Evolutionary conservation across 306 rosid genomes (phyloP), one percentile per base, ranked within the genome.

Genomic region (Pterocarpus macrocarpus): DNA sequence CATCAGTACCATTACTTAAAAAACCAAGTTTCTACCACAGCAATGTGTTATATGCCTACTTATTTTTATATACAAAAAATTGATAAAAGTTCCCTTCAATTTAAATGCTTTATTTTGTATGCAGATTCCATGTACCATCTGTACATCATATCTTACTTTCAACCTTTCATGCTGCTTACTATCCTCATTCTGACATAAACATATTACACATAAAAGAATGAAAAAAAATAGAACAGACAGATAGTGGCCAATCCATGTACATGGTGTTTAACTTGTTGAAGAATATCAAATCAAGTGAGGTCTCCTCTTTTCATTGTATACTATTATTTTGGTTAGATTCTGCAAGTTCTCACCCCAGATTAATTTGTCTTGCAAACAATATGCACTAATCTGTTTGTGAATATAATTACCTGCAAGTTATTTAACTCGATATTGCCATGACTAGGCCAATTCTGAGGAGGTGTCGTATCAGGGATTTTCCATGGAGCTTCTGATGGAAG

Each of bases 401-500:
- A 34, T 66, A 67, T 4, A 17, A 81, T 44, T 86, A 92, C 98
- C 92, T 86, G 92, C 81, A 94, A 86, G 75, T 90, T 88, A 57
- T 80, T 55, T 39, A 94, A 85, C 84, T 85, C 91, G 22, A 94
- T 86, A 66, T 78, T 79, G 76, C 98, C 98, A 12, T 74, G 89
- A 64, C 71, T 56, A 4, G 98, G 98, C 98, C 98, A 94, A 83
- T 86, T 86, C 62, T 81, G 68, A 79, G 97, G 97, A 82, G 92
- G 90, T 76, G 82, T 59, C 9, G 43, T 82, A 49, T 94, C 89
- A 45, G 86, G 33, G 5, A 92, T 80, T 83, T 81, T 65, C 98
- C 98, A 90, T 32, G 84, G 74, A 50, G 98, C 92, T 87, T 94
- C 98, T 28, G 97, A 81, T 77, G 97, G 92, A 58, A 92, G 90